A percentile compares a stretch with the other conserved stretches of the same genome.
These are phyloP conservation scores for Fusarium humuli DNA, from an alignment of 2,329 filamentous ascomycete genomes.

Conservation along the genomic window DNA sequence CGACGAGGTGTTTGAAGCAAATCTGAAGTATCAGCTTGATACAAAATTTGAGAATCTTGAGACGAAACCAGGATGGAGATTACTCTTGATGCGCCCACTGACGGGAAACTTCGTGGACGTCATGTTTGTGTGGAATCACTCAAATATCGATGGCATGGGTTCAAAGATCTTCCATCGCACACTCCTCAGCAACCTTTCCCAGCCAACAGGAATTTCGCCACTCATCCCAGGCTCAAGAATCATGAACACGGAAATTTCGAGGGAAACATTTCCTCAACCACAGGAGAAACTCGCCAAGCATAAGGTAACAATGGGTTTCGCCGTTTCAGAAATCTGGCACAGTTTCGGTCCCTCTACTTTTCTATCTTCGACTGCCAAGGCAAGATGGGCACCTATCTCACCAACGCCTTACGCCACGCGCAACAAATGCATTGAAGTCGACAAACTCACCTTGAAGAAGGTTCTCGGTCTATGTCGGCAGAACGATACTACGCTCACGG, in stretches of 20 bases:
- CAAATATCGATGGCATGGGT: neutral
- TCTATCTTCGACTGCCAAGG: neutral
- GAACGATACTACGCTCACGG: neutral
- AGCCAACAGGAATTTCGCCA: neutral
- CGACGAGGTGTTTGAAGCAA: neutral
- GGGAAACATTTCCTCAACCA: neutral
- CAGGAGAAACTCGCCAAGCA: conserved; percentile 14
- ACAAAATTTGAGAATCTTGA: neutral
- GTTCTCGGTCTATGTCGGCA: neutral
- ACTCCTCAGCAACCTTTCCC: neutral
- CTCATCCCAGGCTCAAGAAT: neutral
- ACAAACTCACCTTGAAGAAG: neutral
- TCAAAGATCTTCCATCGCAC: conserved; percentile 8
- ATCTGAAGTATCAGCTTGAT: conserved; percentile 7
- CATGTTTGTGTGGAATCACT: conserved; percentile 13
- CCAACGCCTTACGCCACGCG: neutral
- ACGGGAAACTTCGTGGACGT: neutral
- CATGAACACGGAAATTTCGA: neutral
- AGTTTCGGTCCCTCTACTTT: neutral
- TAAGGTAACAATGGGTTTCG: neutral
- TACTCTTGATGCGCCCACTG: neutral
- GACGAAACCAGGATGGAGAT: neutral
- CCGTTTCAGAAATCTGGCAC: conserved; percentile 6
- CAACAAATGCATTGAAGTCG: neutral
- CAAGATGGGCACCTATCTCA: neutral